Conservation (phyloP, 2,329 filamentous ascomycete genomes). For the Epicoccum nigrum region DNA sequence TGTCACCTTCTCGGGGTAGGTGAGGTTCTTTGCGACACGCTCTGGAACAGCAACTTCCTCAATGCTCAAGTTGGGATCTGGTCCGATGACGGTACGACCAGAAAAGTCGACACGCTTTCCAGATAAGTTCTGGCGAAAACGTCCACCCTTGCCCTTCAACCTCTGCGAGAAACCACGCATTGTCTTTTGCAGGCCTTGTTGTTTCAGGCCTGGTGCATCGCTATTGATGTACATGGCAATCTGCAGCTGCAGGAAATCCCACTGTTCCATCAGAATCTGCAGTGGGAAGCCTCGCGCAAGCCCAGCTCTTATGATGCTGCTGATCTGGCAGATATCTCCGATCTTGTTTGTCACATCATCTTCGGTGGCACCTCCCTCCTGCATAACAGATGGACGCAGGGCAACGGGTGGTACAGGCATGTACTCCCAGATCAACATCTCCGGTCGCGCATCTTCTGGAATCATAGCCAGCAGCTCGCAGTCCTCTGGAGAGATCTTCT, state of each 20-base stretch:
- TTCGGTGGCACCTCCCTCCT: slow-evolving; percentile 91
- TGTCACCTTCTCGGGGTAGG: slow-evolving; percentile 89
- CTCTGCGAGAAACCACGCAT: slow-evolving; percentile 95
- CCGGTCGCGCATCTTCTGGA: slow-evolving; percentile 82
- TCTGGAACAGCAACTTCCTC: slow-evolving; percentile 92
- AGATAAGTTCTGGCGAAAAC: slow-evolving; percentile 94
- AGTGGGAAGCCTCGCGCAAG: slow-evolving; percentile 83
- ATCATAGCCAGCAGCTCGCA: slow-evolving; percentile 91
- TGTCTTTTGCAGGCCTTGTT: slow-evolving; percentile 83
- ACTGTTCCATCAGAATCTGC: slow-evolving; percentile 93
- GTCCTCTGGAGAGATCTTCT: slow-evolving; percentile 80
- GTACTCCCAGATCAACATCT: slow-evolving; percentile 98
- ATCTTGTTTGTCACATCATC: slow-evolving; percentile 96
- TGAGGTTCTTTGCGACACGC: slow-evolving; percentile 93
- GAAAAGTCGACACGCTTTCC: slow-evolving; percentile 99
- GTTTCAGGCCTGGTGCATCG: slow-evolving; percentile 89
- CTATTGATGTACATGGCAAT: slow-evolving; percentile 99
- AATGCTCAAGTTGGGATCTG: slow-evolving; percentile 91
- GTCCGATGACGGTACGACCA: slow-evolving; percentile 94
- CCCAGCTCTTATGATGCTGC: slow-evolving; percentile 82
- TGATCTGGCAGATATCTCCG: slow-evolving; percentile 94
- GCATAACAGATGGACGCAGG: slow-evolving; percentile 90
- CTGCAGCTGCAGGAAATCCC: slow-evolving; percentile 95
- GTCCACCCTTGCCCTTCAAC: slow-evolving; percentile 94
- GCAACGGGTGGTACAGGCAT: slow-evolving; percentile 92